Conservation (phyloP, 306 rosid genomes). For the Prunus persica region Prunus_persica_NCBIv2 NC_034009.1:4531001-4531500, state of each 20-base stretch:
- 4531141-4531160: not conserved
- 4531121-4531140: not conserved
- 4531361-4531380: not conserved
- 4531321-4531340: not conserved
- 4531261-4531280: not conserved
- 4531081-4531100: not conserved
- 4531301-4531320: not conserved
- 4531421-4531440: not conserved
- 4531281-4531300: not conserved
- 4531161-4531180: not conserved
- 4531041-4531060: slow-evolving; percentile 72
- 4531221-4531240: not conserved
- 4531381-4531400: not conserved
- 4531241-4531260: not conserved
- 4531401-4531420: not conserved
- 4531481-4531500: not conserved
- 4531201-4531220: not conserved
- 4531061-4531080: slow-evolving; percentile 18
- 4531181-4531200: not conserved
- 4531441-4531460: too few species aligned
- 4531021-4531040: slow-evolving; percentile 97
- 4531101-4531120: not conserved
- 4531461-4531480: not conserved
- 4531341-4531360: not conserved
- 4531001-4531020: slow-evolving; percentile 93